Evolutionary conservation across 306 rosid genomes (phyloP).

Genomic region (Luffa acutangula): DNA sequence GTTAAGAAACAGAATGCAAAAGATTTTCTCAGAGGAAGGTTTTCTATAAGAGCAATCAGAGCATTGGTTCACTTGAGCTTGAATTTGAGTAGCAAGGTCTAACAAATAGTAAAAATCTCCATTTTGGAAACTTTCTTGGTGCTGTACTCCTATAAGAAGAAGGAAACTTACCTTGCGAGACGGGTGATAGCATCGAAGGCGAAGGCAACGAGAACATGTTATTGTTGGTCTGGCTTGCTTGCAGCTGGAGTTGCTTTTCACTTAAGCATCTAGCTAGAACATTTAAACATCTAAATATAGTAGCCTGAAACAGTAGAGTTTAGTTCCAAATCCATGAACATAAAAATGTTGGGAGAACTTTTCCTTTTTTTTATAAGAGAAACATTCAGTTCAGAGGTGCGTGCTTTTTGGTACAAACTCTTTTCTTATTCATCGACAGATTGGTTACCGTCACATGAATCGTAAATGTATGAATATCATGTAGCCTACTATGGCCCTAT

Average conservation of each 20-base stretch:
- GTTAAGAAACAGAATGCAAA: not conserved
- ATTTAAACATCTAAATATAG: constrained; percentile 4
- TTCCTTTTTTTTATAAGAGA: not conserved
- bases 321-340: not conserved
- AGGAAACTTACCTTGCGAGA: not conserved
- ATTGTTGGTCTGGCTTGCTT: not conserved
- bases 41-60: not conserved
- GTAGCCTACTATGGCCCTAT: not conserved
- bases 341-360: not conserved
- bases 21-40: not conserved
- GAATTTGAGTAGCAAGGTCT: not conserved
- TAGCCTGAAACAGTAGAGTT: constrained; percentile 10
- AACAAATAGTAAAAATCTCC: constrained; percentile 4
- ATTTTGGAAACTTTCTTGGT: not conserved
- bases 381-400: not conserved
- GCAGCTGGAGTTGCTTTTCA: not conserved
- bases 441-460: not conserved
- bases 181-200: not conserved
- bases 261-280: constrained; percentile 6
- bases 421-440: not conserved
- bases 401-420: not conserved
- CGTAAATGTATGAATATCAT: not conserved
- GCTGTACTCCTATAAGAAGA: not conserved
- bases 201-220: not conserved
- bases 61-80: not conserved